These are phyloP conservation scores for Rubroboletus pulcherrimus DNA, from an alignment of 768 basidiomycete species.

Conservation along the genomic window DNA sequence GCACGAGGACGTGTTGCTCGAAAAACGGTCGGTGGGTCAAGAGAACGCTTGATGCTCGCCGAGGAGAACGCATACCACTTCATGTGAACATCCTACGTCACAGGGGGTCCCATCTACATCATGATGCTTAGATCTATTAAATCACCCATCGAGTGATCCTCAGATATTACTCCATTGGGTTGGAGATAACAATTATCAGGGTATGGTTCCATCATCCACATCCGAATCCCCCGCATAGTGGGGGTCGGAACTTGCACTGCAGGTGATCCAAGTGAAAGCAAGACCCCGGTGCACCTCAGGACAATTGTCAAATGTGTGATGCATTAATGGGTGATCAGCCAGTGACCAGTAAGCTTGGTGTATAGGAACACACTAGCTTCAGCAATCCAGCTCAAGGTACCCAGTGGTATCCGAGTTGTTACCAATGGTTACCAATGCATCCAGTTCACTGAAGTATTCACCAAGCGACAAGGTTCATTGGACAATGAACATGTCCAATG, in stretches of 20 bases:
- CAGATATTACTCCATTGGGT: no score
- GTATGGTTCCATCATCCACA: background rate
- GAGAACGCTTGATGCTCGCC: background rate
- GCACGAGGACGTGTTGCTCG: background rate
- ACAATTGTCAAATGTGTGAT: background rate
- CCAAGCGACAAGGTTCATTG: background rate
- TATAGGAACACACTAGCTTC: no score
- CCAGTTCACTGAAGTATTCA: background rate
- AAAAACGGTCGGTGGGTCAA: conserved; percentile 4
- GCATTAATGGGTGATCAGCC: background rate
- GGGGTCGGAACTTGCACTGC: background rate
- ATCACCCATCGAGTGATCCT: no score
- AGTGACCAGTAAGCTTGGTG: no score
- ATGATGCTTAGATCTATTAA: no score
- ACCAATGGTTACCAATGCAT: no score
- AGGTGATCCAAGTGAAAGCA: background rate
- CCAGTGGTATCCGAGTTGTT: no score
- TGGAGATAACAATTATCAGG: background rate
- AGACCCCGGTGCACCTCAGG: background rate
- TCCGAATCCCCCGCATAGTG: background rate
- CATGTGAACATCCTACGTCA: background rate
- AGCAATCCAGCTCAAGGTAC: no score
- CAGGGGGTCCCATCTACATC: background rate
- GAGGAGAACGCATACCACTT: background rate
- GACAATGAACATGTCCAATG: no score